Evolutionary conservation across 768 basidiomycete species (phyloP).

Genomic region (Lyophyllum atratum): DNA sequence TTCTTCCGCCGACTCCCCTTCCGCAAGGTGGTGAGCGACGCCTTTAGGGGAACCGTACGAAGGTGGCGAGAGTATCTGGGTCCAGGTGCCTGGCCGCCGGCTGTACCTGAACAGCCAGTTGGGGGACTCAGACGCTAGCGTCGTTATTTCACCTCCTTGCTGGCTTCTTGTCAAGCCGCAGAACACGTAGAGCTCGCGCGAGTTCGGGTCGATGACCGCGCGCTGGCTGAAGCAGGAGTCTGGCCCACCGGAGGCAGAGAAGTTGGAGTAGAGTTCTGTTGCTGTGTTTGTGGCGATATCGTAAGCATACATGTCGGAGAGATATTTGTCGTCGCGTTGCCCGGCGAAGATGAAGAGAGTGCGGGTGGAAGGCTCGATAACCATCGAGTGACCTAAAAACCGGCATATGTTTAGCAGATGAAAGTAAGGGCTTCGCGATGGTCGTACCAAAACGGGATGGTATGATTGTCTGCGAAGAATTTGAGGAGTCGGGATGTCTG

Average conservation of each 20-base stretch:
- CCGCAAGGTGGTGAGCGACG: background rate
- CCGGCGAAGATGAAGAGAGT: conserved; percentile 77
- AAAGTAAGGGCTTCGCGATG: background rate
- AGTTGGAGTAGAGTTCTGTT: conserved; percentile 64
- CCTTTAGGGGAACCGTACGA: background rate
- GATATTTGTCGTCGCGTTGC: conserved; percentile 63
- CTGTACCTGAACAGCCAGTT: conserved; percentile 73
- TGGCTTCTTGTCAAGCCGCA: conserved; percentile 56
- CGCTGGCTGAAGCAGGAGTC: conserved; percentile 75
- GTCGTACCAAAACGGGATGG: conserved; percentile 62
- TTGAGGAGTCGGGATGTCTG: conserved; percentile 27
- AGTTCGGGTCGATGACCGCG: conserved; percentile 62
- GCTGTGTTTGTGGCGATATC: conserved; percentile 59
- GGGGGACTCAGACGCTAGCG: conserved; percentile 47
- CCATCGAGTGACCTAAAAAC: conserved; percentile 76
- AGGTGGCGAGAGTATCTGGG: conserved; percentile 48
- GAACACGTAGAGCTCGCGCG: conserved; percentile 79
- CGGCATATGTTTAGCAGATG: background rate
- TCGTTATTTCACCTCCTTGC: conserved; percentile 38
- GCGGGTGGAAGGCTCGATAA: conserved; percentile 60
- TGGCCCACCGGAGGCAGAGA: conserved; percentile 62
- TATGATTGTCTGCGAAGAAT: conserved; percentile 42
- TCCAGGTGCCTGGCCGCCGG: conserved; percentile 65
- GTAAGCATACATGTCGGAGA: conserved; percentile 78
- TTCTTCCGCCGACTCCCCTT: conserved; percentile 25